These are phyloP conservation scores for Rhododendron molle DNA, from an alignment of 148 eudicot species.

Conservation along the genomic window DNA sequence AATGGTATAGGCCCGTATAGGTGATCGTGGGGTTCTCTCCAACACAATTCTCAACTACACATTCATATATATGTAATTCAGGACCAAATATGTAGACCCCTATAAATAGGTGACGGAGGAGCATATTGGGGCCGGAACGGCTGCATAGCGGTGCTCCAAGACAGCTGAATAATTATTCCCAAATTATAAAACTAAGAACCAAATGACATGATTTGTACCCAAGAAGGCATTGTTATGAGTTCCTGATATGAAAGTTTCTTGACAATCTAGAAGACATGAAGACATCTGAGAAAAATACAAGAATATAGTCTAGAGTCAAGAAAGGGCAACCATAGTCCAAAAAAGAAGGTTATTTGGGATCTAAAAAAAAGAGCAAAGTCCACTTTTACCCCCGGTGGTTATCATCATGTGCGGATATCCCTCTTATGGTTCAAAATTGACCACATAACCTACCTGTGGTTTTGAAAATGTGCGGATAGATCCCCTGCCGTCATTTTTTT, in stretches of 20 bases:
- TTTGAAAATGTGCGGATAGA: too few species aligned
- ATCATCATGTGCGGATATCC: too few species aligned
- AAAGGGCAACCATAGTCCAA: constrained; percentile 18
- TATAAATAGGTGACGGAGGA: neutral
- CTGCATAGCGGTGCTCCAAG: neutral
- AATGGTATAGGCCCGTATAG: too few species aligned
- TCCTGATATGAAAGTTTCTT: neutral
- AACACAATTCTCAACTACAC: neutral
- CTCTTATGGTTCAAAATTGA: too few species aligned
- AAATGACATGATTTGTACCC: neutral
- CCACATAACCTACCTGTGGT: too few species aligned
- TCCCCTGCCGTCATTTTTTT: too few species aligned
- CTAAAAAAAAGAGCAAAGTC: neutral
- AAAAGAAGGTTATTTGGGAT: constrained; percentile 23
- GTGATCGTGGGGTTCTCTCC: too few species aligned
- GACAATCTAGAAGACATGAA: neutral
- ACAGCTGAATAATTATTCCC: too few species aligned
- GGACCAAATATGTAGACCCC: neutral
- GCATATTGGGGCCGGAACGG: neutral
- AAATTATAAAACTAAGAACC: too few species aligned
- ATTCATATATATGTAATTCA: neutral
- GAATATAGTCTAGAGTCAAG: neutral
- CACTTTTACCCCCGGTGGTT: too few species aligned
- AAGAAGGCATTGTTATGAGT: neutral
- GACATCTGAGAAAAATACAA: neutral